Evolutionary conservation across 2,329 filamentous ascomycete species (phyloP).

Genomic region (Apiospora rasikravindrae): DNA sequence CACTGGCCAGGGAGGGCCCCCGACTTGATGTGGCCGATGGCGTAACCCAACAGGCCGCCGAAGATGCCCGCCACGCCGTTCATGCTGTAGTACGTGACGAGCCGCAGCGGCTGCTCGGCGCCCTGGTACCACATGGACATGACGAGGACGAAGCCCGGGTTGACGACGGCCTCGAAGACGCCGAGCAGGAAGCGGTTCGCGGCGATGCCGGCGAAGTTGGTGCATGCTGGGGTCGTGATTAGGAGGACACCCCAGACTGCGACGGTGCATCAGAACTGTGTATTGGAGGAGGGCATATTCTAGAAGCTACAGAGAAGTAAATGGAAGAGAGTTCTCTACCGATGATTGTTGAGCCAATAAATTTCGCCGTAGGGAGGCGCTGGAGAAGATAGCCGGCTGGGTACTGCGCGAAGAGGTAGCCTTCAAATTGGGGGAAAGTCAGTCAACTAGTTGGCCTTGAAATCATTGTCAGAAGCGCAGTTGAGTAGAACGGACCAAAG

Average conservation of each 20-base stretch:
- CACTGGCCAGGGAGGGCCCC: slow-evolving; percentile 32
- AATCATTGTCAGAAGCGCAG: neutral
- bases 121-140: slow-evolving; percentile 45
- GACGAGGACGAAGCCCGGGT: slow-evolving; percentile 52
- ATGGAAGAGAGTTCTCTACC: slow-evolving; percentile 20
- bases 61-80: slow-evolving; percentile 67
- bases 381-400: slow-evolving; percentile 52
- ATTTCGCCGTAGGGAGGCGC: slow-evolving; percentile 52
- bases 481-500: slow-evolving; percentile 39
- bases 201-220: slow-evolving; percentile 59
- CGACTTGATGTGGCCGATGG: slow-evolving; percentile 61
- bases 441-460: neutral
- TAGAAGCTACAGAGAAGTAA: too few relatives aligned
- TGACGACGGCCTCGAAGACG: slow-evolving; percentile 60
- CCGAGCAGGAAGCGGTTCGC: slow-evolving; percentile 62
- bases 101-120: slow-evolving; percentile 55
- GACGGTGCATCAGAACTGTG: neutral
- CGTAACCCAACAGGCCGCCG: slow-evolving; percentile 63
- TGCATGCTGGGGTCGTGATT: slow-evolving; percentile 54
- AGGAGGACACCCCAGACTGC: slow-evolving; percentile 55
- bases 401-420: slow-evolving; percentile 51
- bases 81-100: slow-evolving; percentile 61
- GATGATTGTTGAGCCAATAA: slow-evolving; percentile 50
- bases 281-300: neutral
- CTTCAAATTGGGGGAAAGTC: neutral